phyloP scores from a whole-genome alignment of 345 rosid species.

The Combretum micranthum region DNA sequence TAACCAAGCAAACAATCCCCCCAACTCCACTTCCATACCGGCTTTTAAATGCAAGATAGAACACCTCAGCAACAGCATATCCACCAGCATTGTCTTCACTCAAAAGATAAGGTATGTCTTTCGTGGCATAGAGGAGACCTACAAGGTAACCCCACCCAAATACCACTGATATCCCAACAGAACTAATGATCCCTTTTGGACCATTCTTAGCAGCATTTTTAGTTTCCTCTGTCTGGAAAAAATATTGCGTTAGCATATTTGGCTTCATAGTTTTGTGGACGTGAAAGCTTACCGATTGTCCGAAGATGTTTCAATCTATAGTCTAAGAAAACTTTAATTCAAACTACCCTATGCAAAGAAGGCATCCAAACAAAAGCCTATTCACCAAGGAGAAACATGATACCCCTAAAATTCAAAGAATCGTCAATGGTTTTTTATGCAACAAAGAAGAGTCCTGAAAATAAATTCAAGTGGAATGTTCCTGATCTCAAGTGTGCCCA shows the following conservation, averaged over 20 bases:
- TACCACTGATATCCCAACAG: conserved; percentile 78
- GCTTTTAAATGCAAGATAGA: conserved; percentile 71
- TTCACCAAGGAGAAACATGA: no score
- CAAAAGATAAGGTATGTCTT: conserved; percentile 66
- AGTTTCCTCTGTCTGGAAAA: conserved; percentile 86
- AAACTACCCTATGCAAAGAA: no score
- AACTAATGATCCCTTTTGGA: conserved; percentile 78
- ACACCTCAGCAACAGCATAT: conserved; percentile 84
- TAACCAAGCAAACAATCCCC: conserved; percentile 79
- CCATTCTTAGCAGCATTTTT: conserved; percentile 85
- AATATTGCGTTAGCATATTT: background rate
- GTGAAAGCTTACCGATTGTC: no score
- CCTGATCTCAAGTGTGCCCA: no score
- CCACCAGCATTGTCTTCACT: conserved; percentile 80
- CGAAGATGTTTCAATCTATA: no score
- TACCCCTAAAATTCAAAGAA: no score
- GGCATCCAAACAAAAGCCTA: no score
- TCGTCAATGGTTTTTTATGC: no score
- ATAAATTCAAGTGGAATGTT: no score
- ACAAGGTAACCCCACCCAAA: conserved; percentile 93
- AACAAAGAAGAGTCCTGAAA: no score
- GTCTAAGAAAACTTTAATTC: no score
- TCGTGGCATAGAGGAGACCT: conserved; percentile 82
- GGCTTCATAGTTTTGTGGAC: no score
- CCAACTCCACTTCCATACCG: conserved; percentile 85